Conservation (phyloP, 345 rosid species). For the Mallotus nudiflorus region DNA sequence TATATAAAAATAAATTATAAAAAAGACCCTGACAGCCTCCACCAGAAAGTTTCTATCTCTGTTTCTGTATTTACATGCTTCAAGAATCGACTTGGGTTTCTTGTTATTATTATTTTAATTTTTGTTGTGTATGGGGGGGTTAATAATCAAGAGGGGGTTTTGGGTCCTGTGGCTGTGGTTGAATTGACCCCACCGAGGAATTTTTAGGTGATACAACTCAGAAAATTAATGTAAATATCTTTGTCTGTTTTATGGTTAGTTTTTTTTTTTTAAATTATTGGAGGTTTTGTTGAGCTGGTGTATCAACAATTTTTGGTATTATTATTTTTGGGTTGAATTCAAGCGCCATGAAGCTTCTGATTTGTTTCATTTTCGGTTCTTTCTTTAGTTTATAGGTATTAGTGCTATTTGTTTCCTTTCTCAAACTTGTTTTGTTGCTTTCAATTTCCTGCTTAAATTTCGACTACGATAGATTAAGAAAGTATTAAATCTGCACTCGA, state of each 20-base stretch:
- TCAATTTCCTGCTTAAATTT: background rate
- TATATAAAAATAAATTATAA: no score
- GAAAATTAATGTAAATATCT: background rate
- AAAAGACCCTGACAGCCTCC: no score
- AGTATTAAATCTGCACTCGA: background rate
- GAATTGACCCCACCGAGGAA: conserved; percentile 20
- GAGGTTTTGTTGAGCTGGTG: conserved; percentile 1
- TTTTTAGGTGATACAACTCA: background rate
- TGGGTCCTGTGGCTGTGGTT: conserved; percentile 13
- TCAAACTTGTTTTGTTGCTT: background rate
- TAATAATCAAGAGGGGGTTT: background rate
- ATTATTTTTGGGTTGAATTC: background rate
- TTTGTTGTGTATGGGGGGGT: background rate
- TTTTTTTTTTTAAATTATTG: no score
- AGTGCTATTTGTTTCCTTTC: background rate
- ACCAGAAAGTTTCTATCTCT: no score
- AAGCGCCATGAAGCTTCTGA: background rate
- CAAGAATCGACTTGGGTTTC: background rate
- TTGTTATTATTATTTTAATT: background rate
- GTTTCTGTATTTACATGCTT: background rate
- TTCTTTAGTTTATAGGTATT: background rate
- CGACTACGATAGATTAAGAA: background rate
- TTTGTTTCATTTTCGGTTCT: background rate
- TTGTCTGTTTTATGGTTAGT: conserved; percentile 14
- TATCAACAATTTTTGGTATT: background rate